A percentile compares a stretch with the other conserved stretches of the same genome.
Evolutionary conservation across 306 rosid genomes (phyloP).

Genomic region (Castanea mollissima): DNA sequence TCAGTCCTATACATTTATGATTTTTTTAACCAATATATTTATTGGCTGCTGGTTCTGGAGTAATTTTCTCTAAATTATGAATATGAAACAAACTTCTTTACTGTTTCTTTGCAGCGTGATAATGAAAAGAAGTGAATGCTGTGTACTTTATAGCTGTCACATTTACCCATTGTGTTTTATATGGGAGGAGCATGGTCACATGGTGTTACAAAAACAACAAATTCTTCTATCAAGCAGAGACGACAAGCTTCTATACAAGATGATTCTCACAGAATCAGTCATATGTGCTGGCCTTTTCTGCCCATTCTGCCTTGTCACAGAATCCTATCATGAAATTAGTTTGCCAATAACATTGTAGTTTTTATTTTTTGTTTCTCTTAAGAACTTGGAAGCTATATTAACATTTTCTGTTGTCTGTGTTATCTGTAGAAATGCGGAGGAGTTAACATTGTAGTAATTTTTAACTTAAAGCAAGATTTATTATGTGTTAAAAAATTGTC

Average conservation of each 20-base stretch:
- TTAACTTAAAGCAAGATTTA: background rate
- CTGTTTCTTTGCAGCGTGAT: slow-evolving; percentile 22
- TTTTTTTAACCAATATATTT: background rate
- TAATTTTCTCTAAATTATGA: background rate
- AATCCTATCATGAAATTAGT: background rate
- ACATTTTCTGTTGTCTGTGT: background rate
- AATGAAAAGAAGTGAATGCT: slow-evolving; percentile 11
- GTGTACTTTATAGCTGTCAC: slow-evolving; percentile 9
- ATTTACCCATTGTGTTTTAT: background rate
- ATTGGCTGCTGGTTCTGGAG: background rate
- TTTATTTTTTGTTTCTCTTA: background rate
- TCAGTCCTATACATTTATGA: slow-evolving; percentile 17
- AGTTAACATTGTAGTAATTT: no score
- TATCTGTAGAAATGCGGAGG: background rate
- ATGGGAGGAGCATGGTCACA: background rate
- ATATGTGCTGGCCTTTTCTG: background rate
- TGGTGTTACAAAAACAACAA: background rate
- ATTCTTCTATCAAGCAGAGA: no score
- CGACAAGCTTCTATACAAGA: background rate
- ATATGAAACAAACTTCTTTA: slow-evolving; percentile 9
- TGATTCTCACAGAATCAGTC: background rate
- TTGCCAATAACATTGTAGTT: background rate
- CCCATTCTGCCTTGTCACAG: background rate
- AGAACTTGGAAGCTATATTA: background rate
- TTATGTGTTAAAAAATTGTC: background rate